phyloP scores from a whole-genome alignment of 257 asterid species.

The Cinchona pubescens region DNA sequence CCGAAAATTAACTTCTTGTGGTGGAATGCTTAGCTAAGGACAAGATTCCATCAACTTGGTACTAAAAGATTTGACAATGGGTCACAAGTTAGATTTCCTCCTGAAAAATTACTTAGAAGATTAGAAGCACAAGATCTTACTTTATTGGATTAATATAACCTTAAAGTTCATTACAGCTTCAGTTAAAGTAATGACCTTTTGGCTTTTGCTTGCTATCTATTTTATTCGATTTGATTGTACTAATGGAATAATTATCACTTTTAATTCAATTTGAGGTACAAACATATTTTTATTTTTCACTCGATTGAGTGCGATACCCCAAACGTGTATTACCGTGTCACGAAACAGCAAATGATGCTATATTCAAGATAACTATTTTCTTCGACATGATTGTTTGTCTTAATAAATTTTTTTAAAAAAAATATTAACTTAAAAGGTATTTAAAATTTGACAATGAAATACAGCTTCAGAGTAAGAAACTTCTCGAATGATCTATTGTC shows the following conservation, averaged over 20 bases:
- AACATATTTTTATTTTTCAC: neutral
- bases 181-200: constrained; percentile 15
- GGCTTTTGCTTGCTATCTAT: constrained; percentile 17
- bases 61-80: too few species aligned
- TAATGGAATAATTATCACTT: constrained; percentile 22
- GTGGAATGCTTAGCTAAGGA: neutral
- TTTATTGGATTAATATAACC: constrained; percentile 13
- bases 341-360: neutral
- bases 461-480: too few species aligned
- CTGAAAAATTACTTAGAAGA: neutral
- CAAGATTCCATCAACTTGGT: constrained; percentile 8
- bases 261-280: neutral
- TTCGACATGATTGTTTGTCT: neutral
- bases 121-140: constrained; percentile 7
- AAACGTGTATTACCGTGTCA: neutral
- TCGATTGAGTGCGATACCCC: too few species aligned
- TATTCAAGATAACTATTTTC: neutral
- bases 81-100: too few species aligned
- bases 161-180: constrained; percentile 17
- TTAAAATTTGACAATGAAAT: too few species aligned
- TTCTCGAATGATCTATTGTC: too few species aligned
- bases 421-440: too few species aligned
- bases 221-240: constrained; percentile 30
- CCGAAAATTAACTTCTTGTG: neutral
- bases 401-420: too few species aligned